phyloP scores from a whole-genome alignment of 257 asterid species.

The Paulownia fortunei region DNA sequence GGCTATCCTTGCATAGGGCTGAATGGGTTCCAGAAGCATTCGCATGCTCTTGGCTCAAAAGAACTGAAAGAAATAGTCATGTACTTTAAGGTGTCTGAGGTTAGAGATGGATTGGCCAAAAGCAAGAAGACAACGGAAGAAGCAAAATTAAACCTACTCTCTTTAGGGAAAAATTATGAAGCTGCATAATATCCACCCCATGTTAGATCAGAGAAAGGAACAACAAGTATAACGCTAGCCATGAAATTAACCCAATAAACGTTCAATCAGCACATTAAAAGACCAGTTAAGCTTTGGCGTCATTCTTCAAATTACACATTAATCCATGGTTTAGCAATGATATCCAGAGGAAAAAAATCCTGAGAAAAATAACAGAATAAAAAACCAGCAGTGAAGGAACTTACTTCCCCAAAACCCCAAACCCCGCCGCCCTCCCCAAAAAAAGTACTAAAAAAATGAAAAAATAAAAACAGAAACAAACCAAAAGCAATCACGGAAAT shows the following conservation, averaged over 20 bases:
- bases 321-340: conserved; percentile 1
- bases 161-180: neutral
- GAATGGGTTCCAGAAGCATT: neutral
- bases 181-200: neutral
- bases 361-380: neutral
- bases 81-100: too few relatives aligned
- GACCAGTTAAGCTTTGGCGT: too few relatives aligned
- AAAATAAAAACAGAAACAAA: neutral
- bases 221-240: neutral
- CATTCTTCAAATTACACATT: conserved; percentile 1
- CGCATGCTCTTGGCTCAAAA: conserved; percentile 6
- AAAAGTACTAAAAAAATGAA: neutral
- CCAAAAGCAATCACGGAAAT: neutral
- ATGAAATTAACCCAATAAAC: neutral
- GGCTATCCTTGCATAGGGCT: neutral
- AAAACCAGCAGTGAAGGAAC: neutral
- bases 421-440: neutral
- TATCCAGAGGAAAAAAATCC: neutral
- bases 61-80: neutral
- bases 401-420: neutral
- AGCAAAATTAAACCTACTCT: too few relatives aligned
- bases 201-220: neutral
- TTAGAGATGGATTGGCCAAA: too few relatives aligned
- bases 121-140: too few relatives aligned
- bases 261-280: too few relatives aligned